Conservation (phyloP, 225 moss, liverwort and hornwort species). For the Ulota crispa region DNA sequence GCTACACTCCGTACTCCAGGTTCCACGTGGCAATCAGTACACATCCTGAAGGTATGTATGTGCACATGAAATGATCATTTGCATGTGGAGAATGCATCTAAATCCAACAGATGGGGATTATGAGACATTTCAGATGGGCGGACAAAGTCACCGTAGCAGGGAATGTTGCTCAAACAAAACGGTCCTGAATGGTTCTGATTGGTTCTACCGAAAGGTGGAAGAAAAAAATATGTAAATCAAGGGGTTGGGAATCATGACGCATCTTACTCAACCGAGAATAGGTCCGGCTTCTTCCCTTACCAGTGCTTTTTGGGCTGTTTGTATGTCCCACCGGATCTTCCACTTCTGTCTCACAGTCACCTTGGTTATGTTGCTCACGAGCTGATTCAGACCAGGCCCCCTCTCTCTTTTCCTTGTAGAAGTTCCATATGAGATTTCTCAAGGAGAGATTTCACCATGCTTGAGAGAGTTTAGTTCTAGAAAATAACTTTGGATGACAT, state of each 20-base stretch:
- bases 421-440: no score
- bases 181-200: neutral
- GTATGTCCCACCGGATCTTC: conserved; percentile 17
- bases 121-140: neutral
- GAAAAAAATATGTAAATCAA: neutral
- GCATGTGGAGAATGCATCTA: neutral
- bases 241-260: conserved; percentile 6
- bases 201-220: conserved; percentile 7
- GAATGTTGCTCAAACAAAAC: neutral
- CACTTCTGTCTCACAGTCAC: conserved; percentile 10
- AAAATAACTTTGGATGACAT: no score
- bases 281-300: conserved; percentile 25
- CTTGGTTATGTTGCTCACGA: neutral
- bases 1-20: conserved; percentile 17
- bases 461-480: no score
- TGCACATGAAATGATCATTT: neutral
- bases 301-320: conserved; percentile 27
- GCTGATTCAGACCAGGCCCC: neutral
- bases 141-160: conserved; percentile 10
- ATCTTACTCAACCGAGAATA: conserved; percentile 31
- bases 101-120: neutral
- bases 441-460: no score
- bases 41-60: neutral
- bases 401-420: no score
- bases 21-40: conserved; percentile 22